Base-by-base conservation (phyloP, 2,329 filamentous ascomycete genomes). In the Dactylellina sp. region DNA sequence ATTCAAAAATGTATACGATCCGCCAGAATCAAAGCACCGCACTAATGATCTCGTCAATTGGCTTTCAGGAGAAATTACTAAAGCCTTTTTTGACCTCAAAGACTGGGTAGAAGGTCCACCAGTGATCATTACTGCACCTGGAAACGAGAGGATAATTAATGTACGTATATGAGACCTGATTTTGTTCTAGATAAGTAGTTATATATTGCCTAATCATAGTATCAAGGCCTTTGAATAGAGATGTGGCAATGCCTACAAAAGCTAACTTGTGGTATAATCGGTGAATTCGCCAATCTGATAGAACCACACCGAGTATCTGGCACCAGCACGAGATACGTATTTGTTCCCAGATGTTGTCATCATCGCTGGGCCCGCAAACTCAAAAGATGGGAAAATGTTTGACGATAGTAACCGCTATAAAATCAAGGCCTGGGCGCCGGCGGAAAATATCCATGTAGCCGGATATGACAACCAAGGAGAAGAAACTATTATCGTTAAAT, bases 61-160 rank as follows among this genome's bases (percentile, higher is more conserved):
- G 49, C 50, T 64, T 5, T 64, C 61, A 1, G 7, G 1, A 1
- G 14, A 32, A 4, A 2, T 64, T n/a, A 35, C 24, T 0, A n/a
- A 5, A 6, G 22, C 3, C 14, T 44, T 64, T 2, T 47, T 20
- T 9, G 14, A 49, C 4, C 28, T 60, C 2, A 47, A n/a, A 24
- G 42, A 25, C 4, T 4, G 20, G 2, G 9, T 40, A 7, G 18
- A 39, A 16, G 3, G n/a, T 2, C 28, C 42, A 7, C 20, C 57
- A 14, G 11, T 50, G 22, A 20, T 63, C 7, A 47, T 63, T 4
- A 32, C 47, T 4, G n/a, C 47, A 7, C 28, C 44, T 6, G 60
- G 60, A 14, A 63, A 28, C n/a, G 60, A 53, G 16, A 63, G 22
- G 12, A 40, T 46, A 1, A 49, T 53, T 53, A 53, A 37, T 53